These are phyloP conservation scores for Syzygium aromaticum DNA, from an alignment of 345 rosid genomes.

Conservation along the genomic window DNA sequence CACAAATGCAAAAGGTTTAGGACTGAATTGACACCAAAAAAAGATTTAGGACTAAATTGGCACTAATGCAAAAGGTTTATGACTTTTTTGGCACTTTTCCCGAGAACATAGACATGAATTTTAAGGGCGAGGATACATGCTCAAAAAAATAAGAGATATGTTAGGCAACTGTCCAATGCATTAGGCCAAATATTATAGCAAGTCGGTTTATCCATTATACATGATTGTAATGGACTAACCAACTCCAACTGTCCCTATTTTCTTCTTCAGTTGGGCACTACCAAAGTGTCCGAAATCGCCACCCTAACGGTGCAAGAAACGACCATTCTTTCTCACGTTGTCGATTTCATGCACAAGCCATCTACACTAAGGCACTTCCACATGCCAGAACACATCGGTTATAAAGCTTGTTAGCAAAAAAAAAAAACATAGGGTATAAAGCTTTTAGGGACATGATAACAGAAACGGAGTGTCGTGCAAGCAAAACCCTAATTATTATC, in stretches of 20 bases:
- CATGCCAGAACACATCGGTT: not conserved
- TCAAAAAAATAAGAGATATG: not conserved
- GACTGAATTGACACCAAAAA: too few relatives aligned
- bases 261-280: not conserved
- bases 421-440: too few relatives aligned
- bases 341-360: not conserved
- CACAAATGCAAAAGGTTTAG: too few relatives aligned
- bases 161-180: not conserved
- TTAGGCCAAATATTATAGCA: not conserved
- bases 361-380: not conserved
- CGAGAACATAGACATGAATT: not conserved
- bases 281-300: not conserved
- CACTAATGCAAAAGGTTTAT: too few relatives aligned
- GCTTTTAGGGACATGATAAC: not conserved
- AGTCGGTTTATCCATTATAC: not conserved
- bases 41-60: too few relatives aligned
- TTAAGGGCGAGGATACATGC: not conserved
- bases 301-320: not conserved
- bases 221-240: not conserved
- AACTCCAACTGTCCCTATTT: not conserved
- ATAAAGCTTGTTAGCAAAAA: too few relatives aligned
- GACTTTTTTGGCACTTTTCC: too few relatives aligned
- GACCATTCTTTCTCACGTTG: not conserved
- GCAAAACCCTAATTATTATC: not conserved
- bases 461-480: not conserved